These are phyloP conservation scores for Aegilops longissima DNA, from an alignment of 176 grass and related monocot species.

Conservation along the genomic window DNA sequence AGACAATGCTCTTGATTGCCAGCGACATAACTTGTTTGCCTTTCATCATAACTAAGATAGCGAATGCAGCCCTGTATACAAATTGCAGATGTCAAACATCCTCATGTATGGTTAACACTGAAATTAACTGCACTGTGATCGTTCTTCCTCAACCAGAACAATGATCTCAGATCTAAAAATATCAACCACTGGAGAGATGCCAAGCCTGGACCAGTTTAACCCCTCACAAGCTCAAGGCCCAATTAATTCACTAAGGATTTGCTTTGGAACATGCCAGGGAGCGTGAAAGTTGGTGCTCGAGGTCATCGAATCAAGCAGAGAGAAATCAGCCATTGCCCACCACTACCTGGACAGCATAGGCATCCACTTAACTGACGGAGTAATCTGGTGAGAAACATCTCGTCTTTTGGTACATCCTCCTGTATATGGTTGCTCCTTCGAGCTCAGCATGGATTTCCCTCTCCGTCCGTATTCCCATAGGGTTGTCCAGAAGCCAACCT, in stretches of 20 bases:
- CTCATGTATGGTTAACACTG: neutral
- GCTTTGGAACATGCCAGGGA: neutral
- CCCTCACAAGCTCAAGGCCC: neutral
- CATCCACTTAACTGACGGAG: neutral
- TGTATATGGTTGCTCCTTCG: constrained; percentile 84
- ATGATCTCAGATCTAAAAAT: neutral
- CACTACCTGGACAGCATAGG: neutral
- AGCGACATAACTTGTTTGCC: neutral
- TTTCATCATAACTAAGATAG: neutral
- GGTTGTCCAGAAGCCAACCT: constrained; percentile 80
- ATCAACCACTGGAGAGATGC: neutral
- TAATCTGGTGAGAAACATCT: constrained; percentile 12
- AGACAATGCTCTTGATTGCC: neutral
- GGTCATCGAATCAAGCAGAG: neutral
- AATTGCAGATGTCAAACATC: neutral
- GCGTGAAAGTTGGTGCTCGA: neutral
- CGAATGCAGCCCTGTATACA: neutral
- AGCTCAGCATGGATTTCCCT: constrained; percentile 89
- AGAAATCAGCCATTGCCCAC: neutral
- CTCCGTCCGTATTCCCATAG: constrained; percentile 86
- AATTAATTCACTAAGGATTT: neutral
- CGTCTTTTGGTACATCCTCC: constrained; percentile 83
- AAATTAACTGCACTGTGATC: neutral
- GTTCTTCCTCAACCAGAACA: neutral
- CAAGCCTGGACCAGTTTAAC: neutral